Evolutionary conservation across 1,284 basidiomycete genomes (phyloP).

Genomic region (Rhodotorula mucilaginosa): DNA sequence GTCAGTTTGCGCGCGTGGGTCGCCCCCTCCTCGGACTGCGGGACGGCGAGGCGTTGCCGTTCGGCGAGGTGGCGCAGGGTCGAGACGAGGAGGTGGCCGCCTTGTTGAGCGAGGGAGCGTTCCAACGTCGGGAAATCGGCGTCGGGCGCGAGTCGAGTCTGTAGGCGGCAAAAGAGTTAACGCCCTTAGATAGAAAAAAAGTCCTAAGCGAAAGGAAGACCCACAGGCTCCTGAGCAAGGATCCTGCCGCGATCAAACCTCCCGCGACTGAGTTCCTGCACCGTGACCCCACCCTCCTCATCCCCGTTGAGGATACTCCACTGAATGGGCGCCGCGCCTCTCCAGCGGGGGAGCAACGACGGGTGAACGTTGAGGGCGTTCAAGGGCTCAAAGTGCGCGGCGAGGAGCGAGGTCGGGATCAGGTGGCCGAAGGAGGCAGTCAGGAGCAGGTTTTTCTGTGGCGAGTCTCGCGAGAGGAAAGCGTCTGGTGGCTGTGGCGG

Average conservation of each 20-base stretch:
- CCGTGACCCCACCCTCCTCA: conserved; percentile 60
- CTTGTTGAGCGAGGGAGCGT: conserved; percentile 62
- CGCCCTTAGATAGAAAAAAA: no score
- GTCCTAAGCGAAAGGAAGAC: conserved; percentile 37
- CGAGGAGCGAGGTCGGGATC: conserved; percentile 64
- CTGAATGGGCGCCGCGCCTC: conserved; percentile 91
- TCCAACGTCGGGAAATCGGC: conserved; percentile 61
- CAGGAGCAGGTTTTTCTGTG: conserved; percentile 58
- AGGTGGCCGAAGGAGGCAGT: conserved; percentile 93
- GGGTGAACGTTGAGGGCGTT: conserved; percentile 89
- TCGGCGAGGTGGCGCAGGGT: conserved; percentile 64
- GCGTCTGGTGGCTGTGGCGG: conserved; percentile 4
- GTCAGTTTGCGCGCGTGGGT: conserved; percentile 65
- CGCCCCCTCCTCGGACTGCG: conserved; percentile 54
- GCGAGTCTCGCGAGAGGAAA: background rate
- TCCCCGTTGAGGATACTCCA: conserved; percentile 64
- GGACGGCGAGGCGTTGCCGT: conserved; percentile 56
- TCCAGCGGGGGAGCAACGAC: conserved; percentile 79
- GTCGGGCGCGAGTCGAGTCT: conserved; percentile 56
- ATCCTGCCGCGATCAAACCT: conserved; percentile 53
- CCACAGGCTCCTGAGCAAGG: conserved; percentile 47
- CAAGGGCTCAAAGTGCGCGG: conserved; percentile 59
- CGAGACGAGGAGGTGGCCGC: conserved; percentile 68
- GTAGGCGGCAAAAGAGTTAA: background rate
- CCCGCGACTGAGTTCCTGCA: conserved; percentile 53